These are phyloP conservation scores for Populus tomentosa DNA, from an alignment of 441 rosid species.

Conservation along the genomic window DNA sequence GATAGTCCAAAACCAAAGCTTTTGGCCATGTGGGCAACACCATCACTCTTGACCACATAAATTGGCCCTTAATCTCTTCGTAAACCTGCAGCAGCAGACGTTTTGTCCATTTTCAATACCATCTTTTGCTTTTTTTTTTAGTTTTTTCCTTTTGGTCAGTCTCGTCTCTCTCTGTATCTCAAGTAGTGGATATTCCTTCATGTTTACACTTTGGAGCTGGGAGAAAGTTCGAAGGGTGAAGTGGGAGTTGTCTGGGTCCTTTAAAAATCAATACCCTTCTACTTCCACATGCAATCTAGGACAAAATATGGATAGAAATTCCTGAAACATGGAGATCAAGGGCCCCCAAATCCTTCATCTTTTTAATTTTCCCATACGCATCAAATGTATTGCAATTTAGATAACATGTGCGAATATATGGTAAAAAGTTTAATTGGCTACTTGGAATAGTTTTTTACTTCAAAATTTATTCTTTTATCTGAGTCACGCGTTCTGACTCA, in stretches of 20 bases:
- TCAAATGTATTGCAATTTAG: not conserved
- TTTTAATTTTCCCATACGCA: not conserved
- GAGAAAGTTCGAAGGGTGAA: not conserved
- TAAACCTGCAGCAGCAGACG: not conserved
- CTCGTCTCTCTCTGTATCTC: not conserved
- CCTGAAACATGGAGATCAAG: not conserved
- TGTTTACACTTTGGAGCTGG: not conserved
- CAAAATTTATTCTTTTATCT: not conserved
- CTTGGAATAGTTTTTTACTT: not conserved
- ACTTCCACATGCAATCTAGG: not conserved
- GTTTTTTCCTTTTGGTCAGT: not conserved
- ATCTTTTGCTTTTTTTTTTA: not conserved
- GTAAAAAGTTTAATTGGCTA: not conserved
- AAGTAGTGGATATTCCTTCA: not conserved
- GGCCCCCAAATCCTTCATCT: not conserved
- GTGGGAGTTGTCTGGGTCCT: not conserved
- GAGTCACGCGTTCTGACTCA: not conserved
- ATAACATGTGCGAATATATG: not conserved
- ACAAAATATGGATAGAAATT: not conserved
- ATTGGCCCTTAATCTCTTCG: not conserved
- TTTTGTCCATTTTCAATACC: not conserved
- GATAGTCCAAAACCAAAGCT: not conserved
- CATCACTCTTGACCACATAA: not conserved
- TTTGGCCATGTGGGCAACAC: not conserved
- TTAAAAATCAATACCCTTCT: not conserved